These are phyloP conservation scores for Mycena crocata DNA, from an alignment of 768 basidiomycete species.

Conservation along the genomic window DNA sequence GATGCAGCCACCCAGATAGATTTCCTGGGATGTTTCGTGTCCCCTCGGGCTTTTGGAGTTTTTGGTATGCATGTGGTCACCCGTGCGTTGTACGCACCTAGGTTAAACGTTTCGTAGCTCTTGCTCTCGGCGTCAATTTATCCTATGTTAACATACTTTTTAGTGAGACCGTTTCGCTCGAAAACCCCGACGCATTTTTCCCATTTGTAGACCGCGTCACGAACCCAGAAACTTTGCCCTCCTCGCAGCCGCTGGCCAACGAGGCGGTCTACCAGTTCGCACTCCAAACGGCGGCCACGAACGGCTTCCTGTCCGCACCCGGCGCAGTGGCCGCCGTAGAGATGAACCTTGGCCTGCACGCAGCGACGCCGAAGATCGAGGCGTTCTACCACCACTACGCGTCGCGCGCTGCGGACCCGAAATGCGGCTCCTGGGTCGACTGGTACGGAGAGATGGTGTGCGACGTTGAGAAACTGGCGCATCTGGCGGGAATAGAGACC, in stretches of 20 bases:
- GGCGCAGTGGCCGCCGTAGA: conserved; percentile 69
- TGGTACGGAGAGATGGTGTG: conserved; percentile 85
- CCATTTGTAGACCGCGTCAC: conserved; percentile 77
- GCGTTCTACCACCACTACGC: conserved; percentile 85
- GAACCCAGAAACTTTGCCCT: conserved; percentile 55
- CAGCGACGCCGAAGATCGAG: conserved; percentile 82
- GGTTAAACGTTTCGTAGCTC: no score
- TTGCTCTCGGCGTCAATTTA: no score
- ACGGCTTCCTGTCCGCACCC: conserved; percentile 61
- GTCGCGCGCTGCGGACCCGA: conserved; percentile 46
- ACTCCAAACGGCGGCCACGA: conserved; percentile 60
- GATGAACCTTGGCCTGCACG: conserved; percentile 81
- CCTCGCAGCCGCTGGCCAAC: conserved; percentile 51
- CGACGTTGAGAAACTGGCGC: conserved; percentile 68
- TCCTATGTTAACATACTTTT: conserved; percentile 12
- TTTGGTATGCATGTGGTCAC: no score
- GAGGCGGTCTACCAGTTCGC: conserved; percentile 67
- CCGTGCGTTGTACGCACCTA: no score
- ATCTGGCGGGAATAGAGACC: conserved; percentile 62
- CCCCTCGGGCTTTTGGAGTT: not conserved
- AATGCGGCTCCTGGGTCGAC: conserved; percentile 83
- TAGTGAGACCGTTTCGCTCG: conserved; percentile 86
- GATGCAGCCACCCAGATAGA: no score
- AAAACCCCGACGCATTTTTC: conserved; percentile 81
- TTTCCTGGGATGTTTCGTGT: no score